Evolutionary conservation across 768 basidiomycete genomes (phyloP), one percentile per base, ranked within the genome.

Genomic region (Hericium erinaceus): DNA sequence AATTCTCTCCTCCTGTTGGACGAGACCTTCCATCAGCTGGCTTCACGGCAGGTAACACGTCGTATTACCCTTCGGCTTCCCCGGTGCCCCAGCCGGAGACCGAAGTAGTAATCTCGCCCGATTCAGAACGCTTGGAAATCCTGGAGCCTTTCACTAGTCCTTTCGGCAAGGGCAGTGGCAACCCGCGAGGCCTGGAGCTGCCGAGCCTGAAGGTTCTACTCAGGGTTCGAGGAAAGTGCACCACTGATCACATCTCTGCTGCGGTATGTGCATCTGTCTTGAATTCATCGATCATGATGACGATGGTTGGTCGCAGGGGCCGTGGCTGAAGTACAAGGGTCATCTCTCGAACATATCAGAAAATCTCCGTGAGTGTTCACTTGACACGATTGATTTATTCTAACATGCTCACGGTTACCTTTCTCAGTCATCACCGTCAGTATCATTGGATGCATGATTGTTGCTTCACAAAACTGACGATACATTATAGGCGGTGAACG

Each of bases 241-340:
- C 97, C 12, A 99, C 97, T 16, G 97, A 99, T 67, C 97, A 98
- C 68, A 99, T 98, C 57, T 94, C 91, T 38, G 97, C 97, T 40
- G 97, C 97, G 37, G 89, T 90, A 64, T 46, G 54, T 24, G 56
- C 18, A 20, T 15, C 16, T 54, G 15, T 15, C 39, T 58, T 8
- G 9, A 8, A 10, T 33, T 10, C 33, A 33, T 33, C 9, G 7
- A 8, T 33, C 33, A 33, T 8, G 7, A 10, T 33, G n/a, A 44
- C 26, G 15, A 18, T 33, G 52, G 4, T 52, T 24, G 20, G 44
- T 33, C 24, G 49, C 65, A 91, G 89, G 97, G 97, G 2, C 92
- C 94, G 38, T 99, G 97, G 97, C 74, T 99, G 62, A 98, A 98
- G 75, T 99, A 95, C 77, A 98, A 98, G 70, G 97, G 92, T 0